Evolutionary conservation across 176 grass and related monocot genomes (phyloP).

Genomic region (Areca catechu): DNA sequence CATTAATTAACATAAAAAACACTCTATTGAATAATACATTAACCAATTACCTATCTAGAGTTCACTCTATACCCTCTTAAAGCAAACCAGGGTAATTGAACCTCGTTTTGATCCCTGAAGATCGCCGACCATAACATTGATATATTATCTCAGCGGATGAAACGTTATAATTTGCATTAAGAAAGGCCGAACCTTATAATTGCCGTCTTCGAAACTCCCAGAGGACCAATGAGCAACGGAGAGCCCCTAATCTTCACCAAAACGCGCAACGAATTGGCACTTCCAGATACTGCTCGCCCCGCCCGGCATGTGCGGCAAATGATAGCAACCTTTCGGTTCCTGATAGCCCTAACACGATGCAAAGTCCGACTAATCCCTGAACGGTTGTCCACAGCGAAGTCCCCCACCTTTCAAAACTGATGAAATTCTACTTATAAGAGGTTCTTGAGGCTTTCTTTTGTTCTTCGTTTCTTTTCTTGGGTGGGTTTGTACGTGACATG

Average conservation of each 20-base stretch:
- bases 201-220: constrained; percentile 72
- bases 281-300: constrained; percentile 63
- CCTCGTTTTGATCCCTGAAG: too few species aligned
- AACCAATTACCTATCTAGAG: too few species aligned
- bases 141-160: too few species aligned
- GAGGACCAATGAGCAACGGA: constrained; percentile 72
- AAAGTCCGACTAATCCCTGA: constrained; percentile 70
- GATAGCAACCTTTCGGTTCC: constrained; percentile 61
- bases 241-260: constrained; percentile 71
- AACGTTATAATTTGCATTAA: too few species aligned
- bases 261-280: constrained; percentile 76
- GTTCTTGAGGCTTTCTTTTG: neutral
- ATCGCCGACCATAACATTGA: too few species aligned
- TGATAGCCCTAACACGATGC: constrained; percentile 68
- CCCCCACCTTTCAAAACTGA: constrained; percentile 44
- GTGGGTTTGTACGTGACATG: constrained; percentile 26
- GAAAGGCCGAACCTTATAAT: constrained; percentile 44
- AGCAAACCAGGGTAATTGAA: too few species aligned
- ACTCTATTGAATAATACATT: too few species aligned
- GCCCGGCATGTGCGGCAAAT: constrained; percentile 74
- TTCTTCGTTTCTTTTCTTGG: neutral
- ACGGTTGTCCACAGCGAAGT: constrained; percentile 69
- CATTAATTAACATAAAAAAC: too few species aligned
- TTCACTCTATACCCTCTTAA: too few species aligned
- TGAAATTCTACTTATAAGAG: neutral